Percentiles rank a stretch among this genome's conserved stretches.
phyloP scores from a whole-genome alignment of 2,329 filamentous ascomycete species.

The Hypomyces perniciosus region DNA sequence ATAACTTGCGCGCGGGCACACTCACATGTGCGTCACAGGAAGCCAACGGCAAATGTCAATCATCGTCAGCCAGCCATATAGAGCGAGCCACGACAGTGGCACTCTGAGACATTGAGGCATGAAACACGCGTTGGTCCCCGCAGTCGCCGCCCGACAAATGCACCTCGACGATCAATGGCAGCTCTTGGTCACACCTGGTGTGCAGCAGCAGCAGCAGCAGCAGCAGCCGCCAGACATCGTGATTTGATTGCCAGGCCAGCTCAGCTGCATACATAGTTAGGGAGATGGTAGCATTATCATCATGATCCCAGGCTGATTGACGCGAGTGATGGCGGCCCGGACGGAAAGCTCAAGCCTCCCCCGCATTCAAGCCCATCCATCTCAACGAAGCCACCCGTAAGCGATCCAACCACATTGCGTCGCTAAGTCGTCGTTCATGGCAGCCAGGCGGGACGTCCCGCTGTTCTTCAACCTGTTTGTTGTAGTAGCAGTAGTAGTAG shows the following conservation, averaged over 20 bases:
- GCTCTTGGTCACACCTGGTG: background rate
- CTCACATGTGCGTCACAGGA: background rate
- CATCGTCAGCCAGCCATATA: background rate
- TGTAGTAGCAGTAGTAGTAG: too few species aligned
- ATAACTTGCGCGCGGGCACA: background rate
- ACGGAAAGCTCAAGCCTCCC: slow-evolving; percentile 11
- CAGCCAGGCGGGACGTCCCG: background rate
- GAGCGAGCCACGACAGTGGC: slow-evolving; percentile 8
- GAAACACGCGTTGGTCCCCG: slow-evolving; percentile 2
- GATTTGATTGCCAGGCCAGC: background rate
- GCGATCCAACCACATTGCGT: slow-evolving; percentile 10
- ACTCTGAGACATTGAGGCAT: slow-evolving; percentile 1
- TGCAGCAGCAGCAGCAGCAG: background rate
- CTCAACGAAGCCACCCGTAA: slow-evolving; percentile 9
- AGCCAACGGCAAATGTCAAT: background rate
- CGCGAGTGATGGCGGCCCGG: slow-evolving; percentile 9
- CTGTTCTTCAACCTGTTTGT: slow-evolving; percentile 1
- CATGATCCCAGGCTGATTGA: background rate
- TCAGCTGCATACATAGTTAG: too few species aligned
- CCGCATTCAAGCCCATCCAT: slow-evolving; percentile 9
- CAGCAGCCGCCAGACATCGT: background rate
- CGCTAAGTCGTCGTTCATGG: slow-evolving; percentile 1
- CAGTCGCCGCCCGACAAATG: background rate
- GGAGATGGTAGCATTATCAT: too few species aligned
- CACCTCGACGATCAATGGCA: background rate